Percentiles rank a stretch among this genome's conserved stretches.
Evolutionary conservation across 441 rosid species (phyloP).

Genomic region (Pelargonium citronellum): DNA sequence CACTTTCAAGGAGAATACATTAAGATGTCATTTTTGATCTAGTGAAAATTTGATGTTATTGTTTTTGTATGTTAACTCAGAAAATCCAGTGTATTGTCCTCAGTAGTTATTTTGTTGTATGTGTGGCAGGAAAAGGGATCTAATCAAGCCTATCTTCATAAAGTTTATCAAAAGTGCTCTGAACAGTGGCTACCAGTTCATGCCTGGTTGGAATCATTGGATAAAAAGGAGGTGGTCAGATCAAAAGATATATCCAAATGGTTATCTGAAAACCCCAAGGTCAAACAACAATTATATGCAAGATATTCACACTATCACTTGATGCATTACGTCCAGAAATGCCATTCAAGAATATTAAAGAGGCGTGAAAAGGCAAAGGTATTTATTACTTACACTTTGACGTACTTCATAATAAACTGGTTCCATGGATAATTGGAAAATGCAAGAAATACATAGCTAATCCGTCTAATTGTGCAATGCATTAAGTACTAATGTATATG

Average conservation of each 20-base stretch:
- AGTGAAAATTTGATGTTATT: too few relatives aligned
- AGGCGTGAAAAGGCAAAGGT: neutral
- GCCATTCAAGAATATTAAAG: constrained; percentile 4
- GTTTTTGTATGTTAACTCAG: too few relatives aligned
- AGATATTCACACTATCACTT: constrained; percentile 3
- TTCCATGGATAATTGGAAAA: neutral
- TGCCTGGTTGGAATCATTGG: constrained; percentile 10
- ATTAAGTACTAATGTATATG: neutral
- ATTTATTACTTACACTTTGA: neutral
- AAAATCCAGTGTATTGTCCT: neutral
- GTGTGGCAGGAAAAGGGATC: neutral
- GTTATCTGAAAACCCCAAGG: constrained; percentile 8
- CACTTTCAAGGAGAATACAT: too few relatives aligned
- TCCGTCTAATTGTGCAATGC: neutral
- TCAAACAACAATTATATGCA: neutral
- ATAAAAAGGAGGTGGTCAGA: neutral
- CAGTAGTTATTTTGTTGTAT: neutral
- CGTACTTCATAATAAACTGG: neutral
- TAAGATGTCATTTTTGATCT: too few relatives aligned
- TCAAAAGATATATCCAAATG: neutral
- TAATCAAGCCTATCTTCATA: neutral
- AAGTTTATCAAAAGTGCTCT: neutral
- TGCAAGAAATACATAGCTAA: neutral
- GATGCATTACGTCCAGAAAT: constrained; percentile 8
- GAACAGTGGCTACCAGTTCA: constrained; percentile 8